Evolutionary conservation across 441 rosid genomes (phyloP), one percentile per base, ranked within the genome.

Genomic region (Dalechampia spathulata): DNA sequence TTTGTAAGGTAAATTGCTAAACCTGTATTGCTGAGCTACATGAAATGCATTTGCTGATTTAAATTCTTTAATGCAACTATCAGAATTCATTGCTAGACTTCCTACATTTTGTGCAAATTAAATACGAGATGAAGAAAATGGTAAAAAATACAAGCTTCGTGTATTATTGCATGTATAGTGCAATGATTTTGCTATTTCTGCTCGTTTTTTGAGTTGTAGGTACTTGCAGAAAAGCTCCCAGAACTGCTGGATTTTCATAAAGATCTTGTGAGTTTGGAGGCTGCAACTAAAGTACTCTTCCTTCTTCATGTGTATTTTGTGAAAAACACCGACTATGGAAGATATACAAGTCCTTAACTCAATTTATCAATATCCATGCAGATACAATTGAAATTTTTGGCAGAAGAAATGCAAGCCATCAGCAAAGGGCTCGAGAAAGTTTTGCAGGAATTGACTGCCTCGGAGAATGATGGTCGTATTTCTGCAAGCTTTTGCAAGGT

Each of bases 341-440:
- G n/a, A n/a, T 2, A 47, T 22, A 21, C 49, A 26, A 27, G 9
- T 56, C 0, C 15, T 56, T 6, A 51, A 20, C 52, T 30, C 45
- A 41, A 27, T 54, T 19, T 30, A 62, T 22, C 15, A 34, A 17
- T 46, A 47, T 55, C 28, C 44, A 38, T 27, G 58, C 79, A 92
- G 99, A 73, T 92, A 69, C 99, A 89, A 80, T 64, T 92, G 72
- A 92, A 92, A 78, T 78, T 59, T 72, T 70, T 92, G 75, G 97
- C 96, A 1, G 97, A 92, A 74, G 99, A 92, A 81, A 92, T 92
- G 97, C 96, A 92, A 82, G 96, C 96, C 25, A 70, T 92, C 55
- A 89, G 80, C 77, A 92, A 84, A 81, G 99, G 99, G 50, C 75
- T 92, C 66, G 93, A 73, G 43, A 90, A 90, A 78, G 87, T 94